These are phyloP conservation scores for Solanum hybrid DNA, from an alignment of 305 asterid species.

Conservation along the genomic window DNA sequence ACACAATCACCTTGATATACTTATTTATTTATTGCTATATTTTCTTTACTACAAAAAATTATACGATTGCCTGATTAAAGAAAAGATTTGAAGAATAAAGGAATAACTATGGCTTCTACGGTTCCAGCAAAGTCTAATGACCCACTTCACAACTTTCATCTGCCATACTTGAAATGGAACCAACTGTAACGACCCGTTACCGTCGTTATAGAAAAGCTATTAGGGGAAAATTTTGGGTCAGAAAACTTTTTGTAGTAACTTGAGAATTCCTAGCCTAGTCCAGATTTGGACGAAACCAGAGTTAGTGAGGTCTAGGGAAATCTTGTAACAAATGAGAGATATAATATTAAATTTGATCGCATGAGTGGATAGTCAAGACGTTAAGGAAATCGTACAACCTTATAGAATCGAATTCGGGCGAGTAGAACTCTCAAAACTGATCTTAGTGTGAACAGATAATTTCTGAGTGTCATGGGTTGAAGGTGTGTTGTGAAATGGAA, in stretches of 20 bases:
- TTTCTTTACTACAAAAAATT: background rate
- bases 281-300: background rate
- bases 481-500: background rate
- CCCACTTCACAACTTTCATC: slow-evolving; percentile 30
- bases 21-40: background rate
- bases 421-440: too few species aligned
- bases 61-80: too few species aligned
- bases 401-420: background rate
- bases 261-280: background rate
- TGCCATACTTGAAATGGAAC: background rate
- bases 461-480: background rate
- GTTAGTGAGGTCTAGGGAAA: background rate
- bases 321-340: background rate
- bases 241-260: background rate
- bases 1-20: background rate
- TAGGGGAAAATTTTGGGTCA: background rate
- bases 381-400: background rate
- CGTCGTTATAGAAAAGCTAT: background rate
- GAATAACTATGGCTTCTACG: slow-evolving; percentile 23
- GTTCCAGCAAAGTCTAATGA: slow-evolving; percentile 46
- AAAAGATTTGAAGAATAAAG: too few species aligned
- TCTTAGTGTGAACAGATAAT: background rate
- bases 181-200: background rate
- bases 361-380: background rate
- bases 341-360: too few species aligned